Evolutionary conservation across 2,329 filamentous ascomycete genomes (phyloP).

Genomic region (Ceratocystis papillata): DNA sequence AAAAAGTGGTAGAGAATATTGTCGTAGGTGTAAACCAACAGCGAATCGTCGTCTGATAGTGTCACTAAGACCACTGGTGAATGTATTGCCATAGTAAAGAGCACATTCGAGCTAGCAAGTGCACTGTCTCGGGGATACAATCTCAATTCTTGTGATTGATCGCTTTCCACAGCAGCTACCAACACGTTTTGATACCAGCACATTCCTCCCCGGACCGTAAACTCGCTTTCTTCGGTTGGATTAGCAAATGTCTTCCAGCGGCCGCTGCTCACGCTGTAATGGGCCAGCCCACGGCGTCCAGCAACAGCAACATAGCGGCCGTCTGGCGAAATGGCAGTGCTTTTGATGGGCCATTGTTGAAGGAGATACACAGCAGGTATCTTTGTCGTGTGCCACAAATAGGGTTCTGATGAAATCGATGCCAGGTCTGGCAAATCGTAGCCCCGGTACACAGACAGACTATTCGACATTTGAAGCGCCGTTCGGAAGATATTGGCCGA

Average conservation of each 20-base stretch:
- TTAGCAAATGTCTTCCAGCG: constrained; percentile 93
- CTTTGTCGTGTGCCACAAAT: constrained; percentile 87
- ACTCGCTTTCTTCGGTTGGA: constrained; percentile 71
- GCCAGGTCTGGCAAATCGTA: constrained; percentile 86
- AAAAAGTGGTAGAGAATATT: constrained; percentile 94
- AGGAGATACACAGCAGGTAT: constrained; percentile 76
- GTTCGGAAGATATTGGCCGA: constrained; percentile 84
- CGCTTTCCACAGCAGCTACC: constrained; percentile 82
- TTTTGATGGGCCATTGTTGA: constrained; percentile 87
- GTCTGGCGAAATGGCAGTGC: constrained; percentile 78
- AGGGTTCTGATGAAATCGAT: constrained; percentile 81
- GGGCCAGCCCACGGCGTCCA: constrained; percentile 80
- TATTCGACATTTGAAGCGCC: constrained; percentile 75
- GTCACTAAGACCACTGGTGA: constrained; percentile 84
- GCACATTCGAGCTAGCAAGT: constrained; percentile 59
- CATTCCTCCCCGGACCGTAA: constrained; percentile 89
- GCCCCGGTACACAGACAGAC: constrained; percentile 84
- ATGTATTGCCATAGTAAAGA: constrained; percentile 67
- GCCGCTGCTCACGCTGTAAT: constrained; percentile 90
- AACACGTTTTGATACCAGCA: constrained; percentile 97
- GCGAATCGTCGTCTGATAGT: constrained; percentile 81
- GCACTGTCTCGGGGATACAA: constrained; percentile 79
- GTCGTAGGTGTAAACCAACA: constrained; percentile 94
- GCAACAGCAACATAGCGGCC: constrained; percentile 93
- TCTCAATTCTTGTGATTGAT: constrained; percentile 72